Percentiles rank a stretch among this genome's conserved stretches.
Evolutionary conservation across 306 rosid species (phyloP).

Genomic region (Citrullus colocynthis): DNA sequence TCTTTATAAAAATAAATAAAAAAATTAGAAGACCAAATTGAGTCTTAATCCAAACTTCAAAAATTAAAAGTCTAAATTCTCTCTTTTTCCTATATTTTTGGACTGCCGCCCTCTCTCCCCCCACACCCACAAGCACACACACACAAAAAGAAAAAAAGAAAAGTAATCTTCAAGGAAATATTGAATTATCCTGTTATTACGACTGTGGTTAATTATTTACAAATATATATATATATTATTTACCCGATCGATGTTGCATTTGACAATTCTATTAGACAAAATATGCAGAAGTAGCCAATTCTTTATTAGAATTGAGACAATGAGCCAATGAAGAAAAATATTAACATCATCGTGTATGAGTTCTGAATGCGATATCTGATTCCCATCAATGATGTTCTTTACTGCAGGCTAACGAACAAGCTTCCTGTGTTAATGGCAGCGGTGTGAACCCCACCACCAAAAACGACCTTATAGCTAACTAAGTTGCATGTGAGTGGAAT

Average conservation of each 20-base stretch:
- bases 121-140: no score
- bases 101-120: no score
- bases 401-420: slow-evolving; percentile 26
- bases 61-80: no score
- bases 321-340: neutral
- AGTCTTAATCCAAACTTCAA: neutral
- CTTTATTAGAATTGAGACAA: neutral
- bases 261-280: neutral
- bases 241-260: neutral
- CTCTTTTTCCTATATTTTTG: neutral
- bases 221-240: neutral
- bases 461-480: slow-evolving; percentile 27
- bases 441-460: slow-evolving; percentile 25
- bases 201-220: neutral
- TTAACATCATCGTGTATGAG: neutral
- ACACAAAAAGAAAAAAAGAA: no score
- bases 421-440: slow-evolving; percentile 23
- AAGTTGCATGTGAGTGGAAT: slow-evolving; percentile 33
- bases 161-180: neutral
- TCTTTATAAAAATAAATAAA: no score
- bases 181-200: neutral
- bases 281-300: neutral
- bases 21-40: neutral
- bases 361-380: slow-evolving; percentile 2
- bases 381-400: slow-evolving; percentile 29